phyloP scores from a whole-genome alignment of 2,329 filamentous ascomycete genomes.

The Sporothrix euskadiensis region DNA sequence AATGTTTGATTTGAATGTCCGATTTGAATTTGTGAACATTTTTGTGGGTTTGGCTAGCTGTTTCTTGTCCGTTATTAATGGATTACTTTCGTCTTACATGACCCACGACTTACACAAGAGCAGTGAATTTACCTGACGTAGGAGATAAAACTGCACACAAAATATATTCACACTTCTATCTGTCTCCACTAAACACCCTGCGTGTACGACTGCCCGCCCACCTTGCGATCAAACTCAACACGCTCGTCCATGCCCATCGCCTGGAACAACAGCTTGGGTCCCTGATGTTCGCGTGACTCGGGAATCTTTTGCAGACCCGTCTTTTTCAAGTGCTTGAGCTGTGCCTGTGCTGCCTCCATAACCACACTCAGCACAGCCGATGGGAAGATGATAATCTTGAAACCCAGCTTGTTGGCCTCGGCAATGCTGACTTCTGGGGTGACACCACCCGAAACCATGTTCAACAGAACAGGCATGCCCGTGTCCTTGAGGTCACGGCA shows the following conservation, averaged over 20 bases:
- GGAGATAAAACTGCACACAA: background rate
- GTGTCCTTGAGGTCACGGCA: conserved; percentile 28
- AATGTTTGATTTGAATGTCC: too few relatives aligned
- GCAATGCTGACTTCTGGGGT: conserved; percentile 38
- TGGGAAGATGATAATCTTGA: conserved; percentile 40
- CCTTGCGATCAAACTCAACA: conserved; percentile 36
- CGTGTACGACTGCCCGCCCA: conserved; percentile 11
- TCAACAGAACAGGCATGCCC: conserved; percentile 35
- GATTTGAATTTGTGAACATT: background rate
- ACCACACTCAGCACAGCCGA: conserved; percentile 39
- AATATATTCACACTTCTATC: background rate
- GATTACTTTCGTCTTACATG: too few relatives aligned
- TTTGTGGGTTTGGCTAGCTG: background rate
- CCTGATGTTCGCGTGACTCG: conserved; percentile 35
- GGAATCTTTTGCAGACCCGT: conserved; percentile 39
- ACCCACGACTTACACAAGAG: background rate
- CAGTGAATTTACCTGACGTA: background rate
- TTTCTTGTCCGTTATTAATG: too few relatives aligned
- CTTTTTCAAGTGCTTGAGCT: conserved; percentile 33
- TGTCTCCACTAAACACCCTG: background rate
- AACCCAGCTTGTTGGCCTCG: conserved; percentile 38
- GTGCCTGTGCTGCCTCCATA: conserved; percentile 38
- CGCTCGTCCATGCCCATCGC: conserved; percentile 38
- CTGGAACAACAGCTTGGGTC: conserved; percentile 39
- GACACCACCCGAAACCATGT: conserved; percentile 40